Conservation (phyloP, 2,329 filamentous ascomycete species). For the Verticillium nubilum region DNA sequence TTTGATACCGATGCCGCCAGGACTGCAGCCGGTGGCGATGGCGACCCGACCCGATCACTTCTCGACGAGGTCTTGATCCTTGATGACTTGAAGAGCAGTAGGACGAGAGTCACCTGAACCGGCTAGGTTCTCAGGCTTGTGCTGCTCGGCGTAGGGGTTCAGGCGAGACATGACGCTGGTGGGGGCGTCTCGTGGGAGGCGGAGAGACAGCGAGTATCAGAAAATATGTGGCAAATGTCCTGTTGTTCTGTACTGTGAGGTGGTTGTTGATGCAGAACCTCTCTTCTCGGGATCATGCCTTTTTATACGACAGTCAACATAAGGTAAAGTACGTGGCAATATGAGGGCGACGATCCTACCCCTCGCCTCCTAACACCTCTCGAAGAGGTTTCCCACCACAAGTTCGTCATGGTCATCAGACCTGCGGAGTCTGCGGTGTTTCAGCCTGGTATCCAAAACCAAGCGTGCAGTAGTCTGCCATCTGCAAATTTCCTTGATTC, state of each 20-base stretch:
- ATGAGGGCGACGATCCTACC: no score
- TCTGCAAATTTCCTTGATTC: background rate
- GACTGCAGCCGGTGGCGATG: conserved; percentile 43
- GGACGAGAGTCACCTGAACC: conserved; percentile 33
- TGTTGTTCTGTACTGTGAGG: background rate
- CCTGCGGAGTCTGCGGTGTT: background rate
- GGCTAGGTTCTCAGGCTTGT: background rate
- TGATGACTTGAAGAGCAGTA: conserved; percentile 32
- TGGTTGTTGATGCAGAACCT: background rate
- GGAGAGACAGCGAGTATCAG: no score
- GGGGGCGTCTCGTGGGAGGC: no score
- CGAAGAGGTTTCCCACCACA: no score
- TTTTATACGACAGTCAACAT: no score
- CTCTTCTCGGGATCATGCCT: no score
- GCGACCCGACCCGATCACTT: conserved; percentile 26
- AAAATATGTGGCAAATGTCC: no score
- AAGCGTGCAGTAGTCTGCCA: background rate
- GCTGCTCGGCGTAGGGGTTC: conserved; percentile 2
- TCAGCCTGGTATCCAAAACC: background rate
- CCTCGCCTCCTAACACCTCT: no score
- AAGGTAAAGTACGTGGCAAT: no score
- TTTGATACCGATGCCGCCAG: conserved; percentile 16
- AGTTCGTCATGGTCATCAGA: background rate
- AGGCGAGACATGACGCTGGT: background rate
- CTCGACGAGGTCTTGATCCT: conserved; percentile 26